Percentiles rank a stretch among this genome's conserved stretches.
Conservation (phyloP, 352 stramenopile species). For the Pythium dissotocum region DNA sequence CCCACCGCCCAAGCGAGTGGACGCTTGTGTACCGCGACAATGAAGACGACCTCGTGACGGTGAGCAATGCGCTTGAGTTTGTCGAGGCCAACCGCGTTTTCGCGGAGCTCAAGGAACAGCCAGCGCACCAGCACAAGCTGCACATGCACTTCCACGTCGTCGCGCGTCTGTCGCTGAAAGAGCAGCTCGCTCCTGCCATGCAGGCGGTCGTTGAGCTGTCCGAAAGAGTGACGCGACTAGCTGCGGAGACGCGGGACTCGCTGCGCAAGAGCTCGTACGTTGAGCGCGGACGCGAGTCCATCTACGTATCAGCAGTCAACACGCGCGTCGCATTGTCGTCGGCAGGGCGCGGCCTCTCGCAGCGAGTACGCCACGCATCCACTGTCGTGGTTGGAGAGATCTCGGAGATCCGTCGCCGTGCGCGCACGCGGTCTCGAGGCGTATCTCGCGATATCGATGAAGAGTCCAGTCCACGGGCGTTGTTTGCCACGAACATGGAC, state of each 20-base stretch:
- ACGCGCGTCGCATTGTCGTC: slow-evolving; percentile 48
- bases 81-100: slow-evolving; percentile 58
- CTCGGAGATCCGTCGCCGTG: slow-evolving; percentile 44
- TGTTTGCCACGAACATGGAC: slow-evolving; percentile 18
- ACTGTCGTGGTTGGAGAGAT: slow-evolving; percentile 42
- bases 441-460: slow-evolving; percentile 23
- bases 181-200: slow-evolving; percentile 52
- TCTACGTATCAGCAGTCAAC: slow-evolving; percentile 46
- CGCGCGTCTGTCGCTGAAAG: slow-evolving; percentile 41
- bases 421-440: slow-evolving; percentile 33
- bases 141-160: slow-evolving; percentile 64
- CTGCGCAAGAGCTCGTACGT: slow-evolving; percentile 38
- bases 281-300: slow-evolving; percentile 52
- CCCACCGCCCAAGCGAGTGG: slow-evolving; percentile 34
- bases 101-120: slow-evolving; percentile 32
- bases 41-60: slow-evolving; percentile 66
- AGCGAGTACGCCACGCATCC: slow-evolving; percentile 43
- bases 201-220: slow-evolving; percentile 54
- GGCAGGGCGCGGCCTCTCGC: slow-evolving; percentile 46
- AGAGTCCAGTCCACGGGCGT: slow-evolving; percentile 9
- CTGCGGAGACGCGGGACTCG: slow-evolving; percentile 31
- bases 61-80: slow-evolving; percentile 54
- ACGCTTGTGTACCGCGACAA: slow-evolving; percentile 71
- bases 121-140: slow-evolving; percentile 6
- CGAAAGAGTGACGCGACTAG: slow-evolving; percentile 36